These are phyloP conservation scores for Prunus salicina DNA, from an alignment of 306 rosid species.

Conservation along the genomic window DNA sequence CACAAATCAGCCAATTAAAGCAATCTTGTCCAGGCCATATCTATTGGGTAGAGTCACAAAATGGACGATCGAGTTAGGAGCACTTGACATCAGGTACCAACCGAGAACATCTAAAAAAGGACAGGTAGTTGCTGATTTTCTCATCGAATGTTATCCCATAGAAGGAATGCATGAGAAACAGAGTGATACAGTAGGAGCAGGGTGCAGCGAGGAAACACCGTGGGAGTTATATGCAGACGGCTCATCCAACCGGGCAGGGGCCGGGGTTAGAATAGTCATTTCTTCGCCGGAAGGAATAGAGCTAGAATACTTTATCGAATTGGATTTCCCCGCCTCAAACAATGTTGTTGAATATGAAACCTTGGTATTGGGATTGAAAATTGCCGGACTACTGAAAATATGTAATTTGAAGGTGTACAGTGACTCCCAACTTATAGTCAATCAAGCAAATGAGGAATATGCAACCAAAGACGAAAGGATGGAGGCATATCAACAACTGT, in stretches of 20 bases:
- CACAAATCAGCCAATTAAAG: too few species aligned
- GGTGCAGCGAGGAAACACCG: too few species aligned
- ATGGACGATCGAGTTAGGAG: too few species aligned
- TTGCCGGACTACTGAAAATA: too few species aligned
- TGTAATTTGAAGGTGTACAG: too few species aligned
- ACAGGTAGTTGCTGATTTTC: neutral
- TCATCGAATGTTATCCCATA: neutral
- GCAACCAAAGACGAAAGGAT: accelerated
- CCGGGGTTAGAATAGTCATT: accelerated
- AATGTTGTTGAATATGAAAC: too few species aligned
- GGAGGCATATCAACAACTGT: neutral
- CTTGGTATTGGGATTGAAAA: too few species aligned
- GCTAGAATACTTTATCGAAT: accelerated
- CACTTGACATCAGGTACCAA: too few species aligned
- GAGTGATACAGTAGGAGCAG: accelerated
- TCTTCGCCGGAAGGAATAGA: accelerated
- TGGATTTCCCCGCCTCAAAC: too few species aligned
- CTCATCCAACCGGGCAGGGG: neutral
- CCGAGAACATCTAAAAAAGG: accelerated
- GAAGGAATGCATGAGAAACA: neutral
- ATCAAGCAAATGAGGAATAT: neutral
- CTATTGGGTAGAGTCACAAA: too few species aligned
- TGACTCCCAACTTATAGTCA: too few species aligned
- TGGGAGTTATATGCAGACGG: neutral
- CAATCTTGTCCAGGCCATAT: too few species aligned